These are phyloP conservation scores for Umbilicus rupestris DNA, from an alignment of 164 flowering plant genomes.

Conservation along the genomic window DNA sequence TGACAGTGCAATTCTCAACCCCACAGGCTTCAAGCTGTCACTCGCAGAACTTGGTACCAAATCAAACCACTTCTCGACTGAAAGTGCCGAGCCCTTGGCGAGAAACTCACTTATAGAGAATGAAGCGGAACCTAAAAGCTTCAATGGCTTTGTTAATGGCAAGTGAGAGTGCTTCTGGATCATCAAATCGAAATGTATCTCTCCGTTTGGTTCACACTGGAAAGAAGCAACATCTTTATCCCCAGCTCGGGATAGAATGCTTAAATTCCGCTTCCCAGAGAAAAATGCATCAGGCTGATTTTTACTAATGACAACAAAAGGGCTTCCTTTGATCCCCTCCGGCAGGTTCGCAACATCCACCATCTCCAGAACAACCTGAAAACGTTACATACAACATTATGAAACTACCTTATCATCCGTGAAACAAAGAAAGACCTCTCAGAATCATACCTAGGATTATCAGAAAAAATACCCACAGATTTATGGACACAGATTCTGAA, in stretches of 20 bases:
- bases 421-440: neutral
- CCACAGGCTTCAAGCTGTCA: conserved; percentile 35
- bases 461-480: no score
- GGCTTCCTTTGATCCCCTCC: conserved; percentile 45
- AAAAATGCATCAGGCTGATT: conserved; percentile 60
- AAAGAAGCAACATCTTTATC: conserved; percentile 63
- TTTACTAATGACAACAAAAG: conserved; percentile 54
- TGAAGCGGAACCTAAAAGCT: conserved; percentile 47
- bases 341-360: conserved; percentile 57
- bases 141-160: conserved; percentile 25
- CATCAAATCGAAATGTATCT: conserved; percentile 54
- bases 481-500: no score
- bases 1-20: conserved; percentile 58
- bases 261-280: conserved; percentile 36
- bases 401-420: neutral
- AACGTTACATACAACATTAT: neutral
- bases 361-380: conserved; percentile 71
- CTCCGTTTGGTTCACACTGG: conserved; percentile 72
- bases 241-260: conserved; percentile 48
- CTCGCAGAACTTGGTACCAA: conserved; percentile 35
- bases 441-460: no score
- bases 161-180: conserved; percentile 33
- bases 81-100: conserved; percentile 35
- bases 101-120: conserved; percentile 45
- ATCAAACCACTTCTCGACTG: conserved; percentile 65